Conservation (phyloP, 2,329 filamentous ascomycete species). For the Aspergillus floridensis region DNA sequence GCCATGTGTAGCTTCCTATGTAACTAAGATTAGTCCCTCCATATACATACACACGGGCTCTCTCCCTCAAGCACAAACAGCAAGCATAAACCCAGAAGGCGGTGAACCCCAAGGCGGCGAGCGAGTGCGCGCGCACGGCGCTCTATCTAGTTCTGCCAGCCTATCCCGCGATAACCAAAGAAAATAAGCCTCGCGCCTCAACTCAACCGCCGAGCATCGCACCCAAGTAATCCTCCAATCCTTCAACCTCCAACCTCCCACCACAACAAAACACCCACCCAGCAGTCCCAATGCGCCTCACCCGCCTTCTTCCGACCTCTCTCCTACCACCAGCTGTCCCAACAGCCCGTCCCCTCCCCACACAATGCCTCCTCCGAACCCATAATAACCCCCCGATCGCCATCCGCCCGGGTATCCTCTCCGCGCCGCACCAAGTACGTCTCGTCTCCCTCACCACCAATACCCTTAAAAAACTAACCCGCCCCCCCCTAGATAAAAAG, state of each 20-base stretch:
- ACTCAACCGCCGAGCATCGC: not conserved
- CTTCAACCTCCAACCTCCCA: not conserved
- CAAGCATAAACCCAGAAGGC: too few relatives aligned
- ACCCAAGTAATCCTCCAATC: not conserved
- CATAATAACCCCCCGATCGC: not conserved
- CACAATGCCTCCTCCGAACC: not conserved
- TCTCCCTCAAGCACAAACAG: too few relatives aligned
- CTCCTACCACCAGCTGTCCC: not conserved
- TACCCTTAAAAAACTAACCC: not conserved
- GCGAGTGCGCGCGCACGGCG: too few relatives aligned
- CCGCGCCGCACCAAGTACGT: not conserved
- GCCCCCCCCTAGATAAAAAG: not conserved
- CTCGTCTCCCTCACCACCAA: not conserved
- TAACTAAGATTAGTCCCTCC: too few relatives aligned
- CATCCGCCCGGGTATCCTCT: not conserved
- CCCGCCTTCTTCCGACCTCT: not conserved
- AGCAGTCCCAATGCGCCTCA: not conserved
- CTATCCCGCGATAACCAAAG: not conserved
- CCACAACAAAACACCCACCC: not conserved
- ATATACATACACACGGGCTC: too few relatives aligned
- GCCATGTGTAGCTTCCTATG: too few relatives aligned
- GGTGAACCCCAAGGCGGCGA: too few relatives aligned
- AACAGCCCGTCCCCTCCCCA: not conserved
- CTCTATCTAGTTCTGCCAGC: not conserved
- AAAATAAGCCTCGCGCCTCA: not conserved